A percentile compares a stretch with the other conserved stretches of the same genome.
phyloP scores from a whole-genome alignment of 257 asterid genomes.

The Salvia miltiorrhiza region DNA sequence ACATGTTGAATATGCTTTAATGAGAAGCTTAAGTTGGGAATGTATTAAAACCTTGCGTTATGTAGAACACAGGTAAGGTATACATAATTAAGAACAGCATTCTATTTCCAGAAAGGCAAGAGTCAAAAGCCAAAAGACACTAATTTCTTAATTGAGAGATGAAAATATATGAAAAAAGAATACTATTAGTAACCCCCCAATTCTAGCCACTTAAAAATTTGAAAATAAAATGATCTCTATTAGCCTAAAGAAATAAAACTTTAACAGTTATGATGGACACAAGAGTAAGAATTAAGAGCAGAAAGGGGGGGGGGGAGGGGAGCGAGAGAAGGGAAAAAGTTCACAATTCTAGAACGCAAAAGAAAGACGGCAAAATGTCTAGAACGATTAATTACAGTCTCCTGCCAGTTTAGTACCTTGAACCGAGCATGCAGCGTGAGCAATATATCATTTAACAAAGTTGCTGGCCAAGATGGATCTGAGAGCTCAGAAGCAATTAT shows the following conservation, averaged over 20 bases:
- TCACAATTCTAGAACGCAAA: background rate
- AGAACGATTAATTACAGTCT: background rate
- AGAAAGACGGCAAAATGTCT: background rate
- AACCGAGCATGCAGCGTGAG: conserved; percentile 98
- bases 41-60: conserved; percentile 1
- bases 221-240: too few species aligned
- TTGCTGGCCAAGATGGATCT: conserved; percentile 96
- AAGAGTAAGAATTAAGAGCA: conserved; percentile 11
- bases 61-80: background rate
- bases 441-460: conserved; percentile 79
- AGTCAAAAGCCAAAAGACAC: conserved; percentile 8
- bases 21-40: conserved; percentile 3
- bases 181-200: background rate
- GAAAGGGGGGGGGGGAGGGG: background rate
- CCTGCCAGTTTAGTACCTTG: conserved; percentile 54
- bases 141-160: conserved; percentile 3
- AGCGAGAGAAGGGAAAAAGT: background rate
- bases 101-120: background rate
- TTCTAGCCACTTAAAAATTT: too few species aligned
- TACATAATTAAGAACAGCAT: background rate
- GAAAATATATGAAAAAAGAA: background rate
- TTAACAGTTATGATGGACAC: background rate
- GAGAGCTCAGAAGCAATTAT: conserved; percentile 96
- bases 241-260: background rate
- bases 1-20: conserved; percentile 1